Evolutionary conservation across 129 eudicot genomes (phyloP).

Genomic region (Rutidosis leptorrhynchoides): DNA sequence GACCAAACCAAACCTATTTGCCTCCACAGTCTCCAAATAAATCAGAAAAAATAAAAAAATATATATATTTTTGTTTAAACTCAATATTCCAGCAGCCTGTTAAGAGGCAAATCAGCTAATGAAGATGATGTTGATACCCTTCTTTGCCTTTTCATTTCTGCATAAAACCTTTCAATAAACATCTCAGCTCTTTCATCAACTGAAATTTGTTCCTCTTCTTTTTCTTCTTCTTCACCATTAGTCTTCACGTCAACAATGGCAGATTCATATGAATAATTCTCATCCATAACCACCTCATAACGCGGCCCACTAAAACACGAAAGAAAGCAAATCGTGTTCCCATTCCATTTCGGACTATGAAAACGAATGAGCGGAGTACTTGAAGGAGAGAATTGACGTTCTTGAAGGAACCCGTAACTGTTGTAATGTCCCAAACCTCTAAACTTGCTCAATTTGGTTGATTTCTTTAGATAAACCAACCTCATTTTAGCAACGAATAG

Average conservation of each 20-base stretch:
- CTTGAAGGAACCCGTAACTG: constrained; percentile 49
- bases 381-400: constrained; percentile 67
- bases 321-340: constrained; percentile 26
- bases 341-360: constrained; percentile 17
- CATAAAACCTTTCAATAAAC: constrained; percentile 67
- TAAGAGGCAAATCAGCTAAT: constrained; percentile 23
- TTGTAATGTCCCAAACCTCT: constrained; percentile 47
- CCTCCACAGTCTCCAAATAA: constrained; percentile 11
- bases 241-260: constrained; percentile 28
- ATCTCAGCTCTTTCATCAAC: constrained; percentile 81
- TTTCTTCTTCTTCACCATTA: constrained; percentile 26
- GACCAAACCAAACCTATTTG: not conserved
- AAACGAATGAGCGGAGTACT: constrained; percentile 46
- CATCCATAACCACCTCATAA: constrained; percentile 15
- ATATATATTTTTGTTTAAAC: not conserved
- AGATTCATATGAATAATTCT: constrained; percentile 29
- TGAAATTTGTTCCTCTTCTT: constrained; percentile 32
- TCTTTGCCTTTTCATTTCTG: constrained; percentile 68
- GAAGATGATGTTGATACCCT: constrained; percentile 43
- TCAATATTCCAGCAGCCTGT: constrained; percentile 30
- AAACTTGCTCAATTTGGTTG: constrained; percentile 35
- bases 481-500: constrained; percentile 50
- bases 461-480: constrained; percentile 38
- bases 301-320: constrained; percentile 40
- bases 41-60: not conserved